A percentile compares a stretch with the other conserved stretches of the same genome.
These are phyloP conservation scores for Cylindrodendrum hubeiense DNA, from an alignment of 2,329 filamentous ascomycete genomes.

Conservation along the genomic window DNA sequence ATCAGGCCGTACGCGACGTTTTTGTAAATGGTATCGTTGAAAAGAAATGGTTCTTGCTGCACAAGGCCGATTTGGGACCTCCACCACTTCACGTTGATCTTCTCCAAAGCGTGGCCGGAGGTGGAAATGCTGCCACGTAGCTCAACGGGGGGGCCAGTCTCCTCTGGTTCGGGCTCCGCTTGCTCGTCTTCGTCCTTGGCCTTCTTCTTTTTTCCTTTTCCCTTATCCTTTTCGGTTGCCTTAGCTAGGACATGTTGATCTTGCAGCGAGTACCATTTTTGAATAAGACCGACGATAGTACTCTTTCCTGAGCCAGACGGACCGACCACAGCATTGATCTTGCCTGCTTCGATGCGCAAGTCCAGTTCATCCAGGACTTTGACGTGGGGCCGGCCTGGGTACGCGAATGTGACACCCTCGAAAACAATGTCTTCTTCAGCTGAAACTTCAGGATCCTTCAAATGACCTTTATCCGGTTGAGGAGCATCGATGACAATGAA, in stretches of 20 bases:
- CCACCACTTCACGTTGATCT: constrained; percentile 74
- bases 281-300: constrained; percentile 77
- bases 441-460: constrained; percentile 53
- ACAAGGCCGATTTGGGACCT: constrained; percentile 73
- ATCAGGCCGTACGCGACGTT: constrained; percentile 73
- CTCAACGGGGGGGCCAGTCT: constrained; percentile 57
- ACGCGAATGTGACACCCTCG: constrained; percentile 76
- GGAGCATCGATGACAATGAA: constrained; percentile 67
- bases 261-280: constrained; percentile 77
- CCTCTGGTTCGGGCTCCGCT: constrained; percentile 49
- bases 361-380: constrained; percentile 72
- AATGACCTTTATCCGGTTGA: constrained; percentile 49
- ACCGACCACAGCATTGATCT: constrained; percentile 80
- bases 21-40: constrained; percentile 73
- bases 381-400: constrained; percentile 74
- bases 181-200: constrained; percentile 50
- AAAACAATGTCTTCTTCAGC: constrained; percentile 61
- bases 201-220: constrained; percentile 55
- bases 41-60: constrained; percentile 76
- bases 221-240: constrained; percentile 61
- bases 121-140: constrained; percentile 63
- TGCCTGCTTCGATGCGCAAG: constrained; percentile 71
- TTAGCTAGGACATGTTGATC: constrained; percentile 65
- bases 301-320: constrained; percentile 81
- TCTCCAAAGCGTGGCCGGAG: constrained; percentile 64